These are phyloP conservation scores for Wickerhamomyces bovis DNA, from an alignment of 805 yeast genomes.

Conservation along the genomic window DNA sequence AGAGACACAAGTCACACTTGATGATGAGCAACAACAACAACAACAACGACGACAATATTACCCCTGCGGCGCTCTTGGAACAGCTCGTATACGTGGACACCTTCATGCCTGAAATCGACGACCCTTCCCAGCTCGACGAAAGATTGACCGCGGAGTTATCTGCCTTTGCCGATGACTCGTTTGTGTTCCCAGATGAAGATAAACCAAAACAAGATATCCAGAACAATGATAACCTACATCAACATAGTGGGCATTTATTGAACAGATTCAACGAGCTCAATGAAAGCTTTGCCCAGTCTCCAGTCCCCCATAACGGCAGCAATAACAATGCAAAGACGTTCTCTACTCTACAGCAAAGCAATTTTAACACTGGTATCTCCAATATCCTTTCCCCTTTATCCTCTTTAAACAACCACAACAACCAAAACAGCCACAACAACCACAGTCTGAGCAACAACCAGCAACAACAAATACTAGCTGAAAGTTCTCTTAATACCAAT, in stretches of 20 bases:
- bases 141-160: slow-evolving; percentile 60
- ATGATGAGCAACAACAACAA: background rate
- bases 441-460: slow-evolving; percentile 1
- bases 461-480: background rate
- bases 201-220: slow-evolving; percentile 36
- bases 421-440: background rate
- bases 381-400: slow-evolving; percentile 9
- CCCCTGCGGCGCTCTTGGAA: slow-evolving; percentile 49
- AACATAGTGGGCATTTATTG: slow-evolving; percentile 9
- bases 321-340: slow-evolving; percentile 7
- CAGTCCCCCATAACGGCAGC: background rate
- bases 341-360: slow-evolving; percentile 8
- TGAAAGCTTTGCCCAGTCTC: background rate
- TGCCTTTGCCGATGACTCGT: slow-evolving; percentile 78
- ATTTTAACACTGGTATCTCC: slow-evolving; percentile 7
- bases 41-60: slow-evolving; percentile 16
- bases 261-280: slow-evolving; percentile 10
- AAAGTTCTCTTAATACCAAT: slow-evolving; percentile 22
- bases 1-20: background rate
- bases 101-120: slow-evolving; percentile 50
- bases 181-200: slow-evolving; percentile 78
- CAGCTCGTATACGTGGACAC: slow-evolving; percentile 78
- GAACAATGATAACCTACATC: slow-evolving; percentile 7
- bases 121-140: slow-evolving; percentile 41
- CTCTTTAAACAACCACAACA: slow-evolving; percentile 3